Percentiles rank a stretch among this genome's conserved stretches.
phyloP scores from a whole-genome alignment of 2,329 filamentous ascomycete species.

The Stylonectria norvegica region DNA sequence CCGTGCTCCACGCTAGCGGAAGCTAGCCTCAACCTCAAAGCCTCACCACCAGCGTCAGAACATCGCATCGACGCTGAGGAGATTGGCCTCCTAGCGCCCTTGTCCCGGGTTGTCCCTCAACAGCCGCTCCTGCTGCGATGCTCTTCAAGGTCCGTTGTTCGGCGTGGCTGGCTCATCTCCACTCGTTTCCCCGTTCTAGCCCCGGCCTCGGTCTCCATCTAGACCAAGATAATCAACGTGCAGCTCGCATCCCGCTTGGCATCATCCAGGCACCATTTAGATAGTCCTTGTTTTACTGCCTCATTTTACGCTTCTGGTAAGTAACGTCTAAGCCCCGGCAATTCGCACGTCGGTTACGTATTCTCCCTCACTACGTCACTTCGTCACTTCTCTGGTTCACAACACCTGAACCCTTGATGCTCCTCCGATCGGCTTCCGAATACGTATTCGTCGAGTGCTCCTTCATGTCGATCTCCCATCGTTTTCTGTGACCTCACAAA shows the following conservation, averaged over 20 bases:
- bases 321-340: slow-evolving; percentile 10
- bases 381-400: not conserved
- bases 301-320: slow-evolving; percentile 6
- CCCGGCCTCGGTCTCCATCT: slow-evolving; percentile 10
- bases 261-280: slow-evolving; percentile 19
- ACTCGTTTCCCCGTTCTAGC: too few relatives aligned
- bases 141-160: slow-evolving; percentile 20
- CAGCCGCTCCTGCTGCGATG: slow-evolving; percentile 12
- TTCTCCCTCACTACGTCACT: slow-evolving; percentile 11
- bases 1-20: too few relatives aligned
- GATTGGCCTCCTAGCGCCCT: slow-evolving; percentile 10
- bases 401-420: not conserved
- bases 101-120: slow-evolving; percentile 24
- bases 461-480: too few relatives aligned
- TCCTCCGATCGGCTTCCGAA: slow-evolving; percentile 10
- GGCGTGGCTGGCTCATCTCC: slow-evolving; percentile 18
- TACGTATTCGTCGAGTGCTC: slow-evolving; percentile 8
- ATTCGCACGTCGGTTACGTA: slow-evolving; percentile 8
- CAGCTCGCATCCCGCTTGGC: too few relatives aligned
- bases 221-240: slow-evolving; percentile 29
- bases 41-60: too few relatives aligned
- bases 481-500: too few relatives aligned
- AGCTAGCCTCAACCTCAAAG: too few relatives aligned
- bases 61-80: not conserved
- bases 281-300: too few relatives aligned